Base-by-base conservation (phyloP, 768 basidiomycete genomes). In the Kwoniella pini region DNA sequence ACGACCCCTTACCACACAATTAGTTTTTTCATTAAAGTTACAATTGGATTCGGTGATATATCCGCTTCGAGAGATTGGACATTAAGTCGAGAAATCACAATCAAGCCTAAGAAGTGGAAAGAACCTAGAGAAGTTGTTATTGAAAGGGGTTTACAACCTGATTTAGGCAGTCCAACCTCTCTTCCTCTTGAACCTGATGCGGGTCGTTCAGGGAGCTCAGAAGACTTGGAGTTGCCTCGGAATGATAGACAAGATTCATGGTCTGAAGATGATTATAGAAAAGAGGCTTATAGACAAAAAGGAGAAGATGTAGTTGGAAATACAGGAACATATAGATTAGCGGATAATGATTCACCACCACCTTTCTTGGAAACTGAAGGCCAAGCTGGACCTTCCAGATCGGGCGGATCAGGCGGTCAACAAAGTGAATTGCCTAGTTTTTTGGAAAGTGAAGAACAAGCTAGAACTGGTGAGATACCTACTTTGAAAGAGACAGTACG, bases 1-100 rank as follows among this genome's bases (percentile, higher is more conserved):
- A 79, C 83, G 2, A 91, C 92, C 0, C 83, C 94, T 12, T 82
- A 95, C 31, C 94, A 96, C 77, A 81, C 82, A n/a, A 85, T 95
- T 22, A 82, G 85, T 1, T 98, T 96, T 78, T 82, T 84, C 39
- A 80, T 97, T 54, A 82, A 85, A 52, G 81, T 93, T 21, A 84
- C 85, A 62, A 80, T 87, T 15, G 90, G 90, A 2, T 92, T 94
- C 78, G 69, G 71, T 3, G 60, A 48, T 9, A 54, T 56, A 31
- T 60, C 51, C 2, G 46, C 60, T 3, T 52, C 30, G 7, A 39
- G 21, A 42, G 64, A 67, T 42, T 72, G 70, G 63, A 44, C 51
- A 7, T 36, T 75, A 9, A 64, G 67, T 44, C 26, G 55, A 17
- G 43, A 52, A 2, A 57, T 75, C 26, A 44, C 31, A 2, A 65